Evolutionary conservation across 139 green algal genomes (phyloP), one percentile per base, ranked within the genome.

Genomic region (Astrephomene gubernaculifera): DNA sequence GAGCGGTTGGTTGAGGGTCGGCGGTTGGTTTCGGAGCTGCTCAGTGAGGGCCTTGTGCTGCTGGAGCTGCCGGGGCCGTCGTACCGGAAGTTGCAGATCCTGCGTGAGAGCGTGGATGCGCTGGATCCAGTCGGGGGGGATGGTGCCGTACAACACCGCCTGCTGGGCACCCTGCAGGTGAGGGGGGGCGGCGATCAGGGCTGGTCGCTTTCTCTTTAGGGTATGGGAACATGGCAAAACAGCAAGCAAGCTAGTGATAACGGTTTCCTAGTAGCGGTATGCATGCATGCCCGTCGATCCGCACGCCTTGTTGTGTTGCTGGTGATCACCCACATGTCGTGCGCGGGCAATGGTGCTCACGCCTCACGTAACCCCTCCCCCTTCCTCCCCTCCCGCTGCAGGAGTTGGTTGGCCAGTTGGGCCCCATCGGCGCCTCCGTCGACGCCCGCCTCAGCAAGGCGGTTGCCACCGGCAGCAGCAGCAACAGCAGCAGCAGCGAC

Each of bases 381-480:
- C 83, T 61, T 12, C 45, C 65, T 73, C 21, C 31, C 65, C 65
- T 73, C 12, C 31, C 65, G 6, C 67, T 80, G 41, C 85, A 89
- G 82, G 87, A 91, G 35, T 35, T 91, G 79, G 68, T 82, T 8
- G 60, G 68, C 4, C 78, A 91, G 74, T 71, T 91, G 70, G 87
- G 87, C 39, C 87, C 87, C 52, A 86, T 91, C 27, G 81, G 81
- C 35, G 74, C 31, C 44, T 54, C 76, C 5, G 53, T 89, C 33
- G 85, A 89, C 9, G 76, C 85, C 7, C 39, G 76, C 17, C 22
- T 83, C 0, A 72, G 60, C 60, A 39, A 83, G 61, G 60, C 39
- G n/a, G 60, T n/a, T n/a, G n/a, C n/a, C n/a, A n/a, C n/a, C n/a
- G n/a, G n/a, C n/a, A 83, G 39, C 60, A 60, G n/a, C 39, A 54